Base-by-base conservation (phyloP, 2,329 filamentous ascomycete genomes). In the Onygenales sp. region DNA sequence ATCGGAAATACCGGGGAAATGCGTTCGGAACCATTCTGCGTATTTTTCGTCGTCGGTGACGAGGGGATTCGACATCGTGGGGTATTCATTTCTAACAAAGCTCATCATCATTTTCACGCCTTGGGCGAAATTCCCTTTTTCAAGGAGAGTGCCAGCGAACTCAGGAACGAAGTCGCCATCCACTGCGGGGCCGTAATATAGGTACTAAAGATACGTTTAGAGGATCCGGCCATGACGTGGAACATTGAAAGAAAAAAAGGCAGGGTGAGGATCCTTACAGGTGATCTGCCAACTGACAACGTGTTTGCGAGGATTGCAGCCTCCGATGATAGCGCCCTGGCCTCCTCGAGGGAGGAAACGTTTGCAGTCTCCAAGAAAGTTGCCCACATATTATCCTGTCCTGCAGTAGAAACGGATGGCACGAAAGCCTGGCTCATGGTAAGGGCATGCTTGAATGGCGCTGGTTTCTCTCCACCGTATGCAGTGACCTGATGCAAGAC, bases 81-180 rank as follows among this genome's bases (percentile, higher is more conserved):
- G n/a, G 13, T 63, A 67, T 61, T 73, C 71, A 47, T 68, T 57
- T 21, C 54, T 58, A 56, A 69, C 71, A 58, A 72, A 68, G 13
- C 66, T 67, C 7, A 63, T 58, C 63, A 78, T 70, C 42, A 78
- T 54, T 7, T 58, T 65, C 5, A 78, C 51, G 39, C 63, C 64
- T 50, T 70, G 66, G 57, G 73, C 71, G 56, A 67, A 78, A 35
- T 66, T 60, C 0, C 73, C 73, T 42, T 69, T 63, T 2, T 67
- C 59, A 5, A 78, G 66, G 0, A 73, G 60, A 46, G 69, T 61
- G 3, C 71, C 69, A 2, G 76, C 75, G 3, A 73, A 58, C 5
- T 63, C 61, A 2, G 75, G 73, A 1, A 69, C 69, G 58, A 75
- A 76, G 39, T 66, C 61, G 5, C 73, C 74, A 59, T 78, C 75